phyloP scores from a whole-genome alignment of 164 flowering plant genomes.

The Annona squamosa region DNA sequence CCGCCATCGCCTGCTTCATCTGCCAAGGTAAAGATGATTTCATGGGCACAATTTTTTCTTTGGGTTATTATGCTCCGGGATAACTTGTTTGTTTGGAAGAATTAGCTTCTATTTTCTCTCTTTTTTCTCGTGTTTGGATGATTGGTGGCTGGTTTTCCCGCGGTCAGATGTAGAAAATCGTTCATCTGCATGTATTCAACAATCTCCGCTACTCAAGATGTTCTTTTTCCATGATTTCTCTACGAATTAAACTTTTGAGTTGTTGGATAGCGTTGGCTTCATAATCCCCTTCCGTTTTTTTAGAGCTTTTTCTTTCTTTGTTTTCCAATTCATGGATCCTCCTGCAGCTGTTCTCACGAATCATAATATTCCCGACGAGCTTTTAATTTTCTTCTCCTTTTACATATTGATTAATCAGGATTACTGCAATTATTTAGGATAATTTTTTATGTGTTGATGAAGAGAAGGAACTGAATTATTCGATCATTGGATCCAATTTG shows the following conservation, averaged over 20 bases:
- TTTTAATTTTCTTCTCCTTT: background rate
- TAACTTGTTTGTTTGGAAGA: background rate
- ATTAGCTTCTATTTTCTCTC: background rate
- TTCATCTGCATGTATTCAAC: background rate
- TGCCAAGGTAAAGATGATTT: background rate
- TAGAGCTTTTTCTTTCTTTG: background rate
- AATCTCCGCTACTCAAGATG: too few relatives aligned
- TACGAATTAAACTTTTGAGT: background rate
- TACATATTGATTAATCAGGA: too few relatives aligned
- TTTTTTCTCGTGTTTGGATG: background rate
- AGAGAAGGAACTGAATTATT: too few relatives aligned
- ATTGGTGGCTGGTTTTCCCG: background rate
- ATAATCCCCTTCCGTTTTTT: background rate
- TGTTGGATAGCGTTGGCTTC: background rate
- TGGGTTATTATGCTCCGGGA: background rate
- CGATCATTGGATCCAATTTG: too few relatives aligned
- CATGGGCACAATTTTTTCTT: background rate
- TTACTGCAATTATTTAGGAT: too few relatives aligned
- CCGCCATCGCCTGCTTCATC: background rate
- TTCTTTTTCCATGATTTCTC: background rate
- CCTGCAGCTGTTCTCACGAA: background rate
- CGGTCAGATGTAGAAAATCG: background rate
- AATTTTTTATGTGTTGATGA: too few relatives aligned
- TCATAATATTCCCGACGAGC: too few relatives aligned
- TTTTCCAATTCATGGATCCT: background rate